These are phyloP conservation scores for Trichoderma koningiopsis DNA, from an alignment of 2,329 filamentous ascomycete genomes.

Conservation along the genomic window DNA sequence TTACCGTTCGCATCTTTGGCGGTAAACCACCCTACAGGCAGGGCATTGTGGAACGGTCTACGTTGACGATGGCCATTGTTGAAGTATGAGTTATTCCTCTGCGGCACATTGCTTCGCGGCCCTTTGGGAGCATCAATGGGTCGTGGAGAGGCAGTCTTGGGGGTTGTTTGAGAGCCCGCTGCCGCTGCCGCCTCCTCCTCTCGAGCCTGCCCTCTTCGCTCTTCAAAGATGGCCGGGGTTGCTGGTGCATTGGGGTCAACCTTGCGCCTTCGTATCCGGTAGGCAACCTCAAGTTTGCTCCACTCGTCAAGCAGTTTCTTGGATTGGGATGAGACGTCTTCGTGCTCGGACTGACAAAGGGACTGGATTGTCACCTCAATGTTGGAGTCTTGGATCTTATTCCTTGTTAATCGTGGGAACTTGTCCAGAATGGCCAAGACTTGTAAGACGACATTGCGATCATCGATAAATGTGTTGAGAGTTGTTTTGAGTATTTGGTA, in stretches of 20 bases:
- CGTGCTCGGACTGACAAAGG: constrained; percentile 68
- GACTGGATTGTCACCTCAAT: constrained; percentile 81
- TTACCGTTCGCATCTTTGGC: constrained; percentile 71
- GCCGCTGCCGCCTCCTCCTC: constrained; percentile 42
- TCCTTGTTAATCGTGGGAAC: constrained; percentile 87
- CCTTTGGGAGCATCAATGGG: constrained; percentile 59
- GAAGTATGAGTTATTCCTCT: constrained; percentile 54
- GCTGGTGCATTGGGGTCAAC: constrained; percentile 66
- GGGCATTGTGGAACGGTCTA: constrained; percentile 57
- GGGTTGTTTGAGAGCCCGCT: constrained; percentile 35
- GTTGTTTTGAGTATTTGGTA: constrained; percentile 93
- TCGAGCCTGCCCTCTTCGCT: constrained; percentile 57
- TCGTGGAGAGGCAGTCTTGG: constrained; percentile 47
- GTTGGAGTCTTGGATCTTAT: constrained; percentile 96
- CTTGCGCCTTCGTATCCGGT: constrained; percentile 91
- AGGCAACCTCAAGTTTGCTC: constrained; percentile 86
- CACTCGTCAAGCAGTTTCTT: constrained; percentile 76
- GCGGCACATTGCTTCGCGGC: constrained; percentile 61
- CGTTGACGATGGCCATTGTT: constrained; percentile 47
- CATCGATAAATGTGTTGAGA: constrained; percentile 81
- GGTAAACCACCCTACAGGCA: constrained; percentile 86
- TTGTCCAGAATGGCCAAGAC: constrained; percentile 86
- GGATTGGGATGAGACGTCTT: constrained; percentile 73
- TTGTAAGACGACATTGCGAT: constrained; percentile 86
- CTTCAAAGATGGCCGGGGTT: constrained; percentile 58